Evolutionary conservation across 495 filamentous ascomycete genomes (phyloP), one percentile per base, ranked within the genome.

Genomic region (Podospora sp.): DNA sequence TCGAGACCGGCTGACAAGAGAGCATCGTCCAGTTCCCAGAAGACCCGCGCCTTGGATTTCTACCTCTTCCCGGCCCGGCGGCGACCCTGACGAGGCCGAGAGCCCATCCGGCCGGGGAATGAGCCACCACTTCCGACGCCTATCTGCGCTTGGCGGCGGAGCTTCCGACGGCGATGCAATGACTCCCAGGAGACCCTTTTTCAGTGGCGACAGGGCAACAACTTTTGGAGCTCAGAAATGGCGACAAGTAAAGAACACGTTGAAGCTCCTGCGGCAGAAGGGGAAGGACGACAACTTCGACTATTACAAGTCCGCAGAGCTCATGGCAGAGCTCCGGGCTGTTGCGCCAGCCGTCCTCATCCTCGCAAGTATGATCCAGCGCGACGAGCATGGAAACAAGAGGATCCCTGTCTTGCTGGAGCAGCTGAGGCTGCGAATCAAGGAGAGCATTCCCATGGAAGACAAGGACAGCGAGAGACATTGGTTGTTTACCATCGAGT

Each of bases 381-480:
- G 95, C 46, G 95, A 99, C 69, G 95, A 99, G 76, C 91, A 97
- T 68, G 93, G 93, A 50, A 95, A 97, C 79, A 95, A 91, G 74
- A 87, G 94, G 35, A 96, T 98, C 55, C 95, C 95, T 0, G 91
- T 99, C 59, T 84, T 99, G 6, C 84, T 99, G 2, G 95, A 99
- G 75, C 95, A 99, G 79, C 83, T 99, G 59, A 96, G 97, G 73
- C 84, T 99, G 59, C 86, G 87, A 18, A 89, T 99, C 50, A 88
- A 86, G 14, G 92, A 97, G 71, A 96, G 91, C 71, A 72, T 77
- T 6, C 86, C 86, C n/a, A 83, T 86, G 49, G 85, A 78, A n/a
- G 81, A 79, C 65, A 82, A 80, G 60, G 79, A 87, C 21, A 89
- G 88, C 66, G 92, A 94, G 76, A 85, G 93, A 21, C 96, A 97